Base-by-base conservation (phyloP, 305 asterid species). In the Plantago lanceolata region DNA sequence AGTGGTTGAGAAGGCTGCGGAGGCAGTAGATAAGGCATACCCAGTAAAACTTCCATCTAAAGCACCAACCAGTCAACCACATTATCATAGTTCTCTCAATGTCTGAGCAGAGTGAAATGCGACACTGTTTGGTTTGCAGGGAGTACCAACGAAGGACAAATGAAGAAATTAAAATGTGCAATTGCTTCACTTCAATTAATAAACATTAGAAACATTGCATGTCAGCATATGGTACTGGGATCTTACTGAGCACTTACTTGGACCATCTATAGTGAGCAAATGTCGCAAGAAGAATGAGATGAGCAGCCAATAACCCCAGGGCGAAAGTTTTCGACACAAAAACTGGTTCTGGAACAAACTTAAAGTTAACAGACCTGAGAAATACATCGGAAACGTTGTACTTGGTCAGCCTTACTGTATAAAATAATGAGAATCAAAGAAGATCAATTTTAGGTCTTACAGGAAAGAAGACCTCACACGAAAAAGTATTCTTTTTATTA, bases 191-290 rank as follows among this genome's bases (percentile, higher is more conserved):
- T 24, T 19, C 9, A 67, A 57, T 62, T 57, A 33, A 48, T n/a
- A 48, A 19, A 58, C 50, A 48, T 43, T 16, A 52, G 35, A 19
- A 64, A 44, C 24, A 48, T 2, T 9, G 45, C 15, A 40, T 37
- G 45, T 40, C 13, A 9, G 45, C 45, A 40, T 15, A 40, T 9
- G 15, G 45, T 40, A 40, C 40, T 33, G 47, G n/a, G 65, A 61
- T 59, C 16, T 47, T 62, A 31, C 19, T 48, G 40, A 8, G 67
- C 21, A 64, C 84, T 71, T 72, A 87, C 98, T 84, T 82, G 80
- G 96, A 89, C 98, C 98, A 92, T 84, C 81, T 85, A 75, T 75
- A 85, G 60, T 92, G 96, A 75, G 93, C 88, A 80, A 89, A 92
- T 51, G 78, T 67, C 20, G 70, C 68, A 60, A 92, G 96, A 65